Evolutionary conservation across 768 basidiomycete species (phyloP), one percentile per base, ranked within the genome.

Genomic region (Clavulina sp.): DNA sequence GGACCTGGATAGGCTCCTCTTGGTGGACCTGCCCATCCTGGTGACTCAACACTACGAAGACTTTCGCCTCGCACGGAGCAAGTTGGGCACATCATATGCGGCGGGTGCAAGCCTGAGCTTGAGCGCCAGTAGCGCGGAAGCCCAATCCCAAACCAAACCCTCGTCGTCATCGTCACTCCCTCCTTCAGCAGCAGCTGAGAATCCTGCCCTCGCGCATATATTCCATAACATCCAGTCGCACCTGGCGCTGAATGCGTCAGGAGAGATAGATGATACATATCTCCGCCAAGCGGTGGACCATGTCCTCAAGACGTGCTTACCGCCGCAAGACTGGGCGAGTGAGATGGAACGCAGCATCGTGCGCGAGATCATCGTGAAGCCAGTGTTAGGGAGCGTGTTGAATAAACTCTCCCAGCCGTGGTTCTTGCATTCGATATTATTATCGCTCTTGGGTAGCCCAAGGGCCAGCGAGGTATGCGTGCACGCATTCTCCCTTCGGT

Each of bases 151-250:
- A 21, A 38, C 36, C 13, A 38, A 13, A 13, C 36, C 13, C 13
- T 13, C 13, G 13, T 13, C 13, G 13, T 13, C 13, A 13, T 13
- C 36, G 21, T 13, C 13, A 13, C n/a, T n/a, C n/a, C n/a, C n/a
- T n/a, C n/a, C n/a, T n/a, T n/a, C n/a, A n/a, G n/a, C n/a, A n/a
- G 26, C 43, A 13, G 9, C 13, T 13, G 54, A 53, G 49, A 75
- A 79, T 1, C 68, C 75, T 1, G 69, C 77, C 21, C 67, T 82
- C 2, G 70, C 77, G 1, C 69, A 72, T 57, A 71, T 89, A 52
- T 92, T 91, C 61, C 82, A 88, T 62, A 74, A 75, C 49, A 68
- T 82, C 4, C 87, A 93, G 57, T 81, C 86, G 9, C 89, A 92
- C 63, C 80, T 87, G 64, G 89, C 86, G 5, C 58, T 92, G 43